Conservation (phyloP, 2,329 filamentous ascomycete species). For the Phaeophleospora eucalypticola region DNA sequence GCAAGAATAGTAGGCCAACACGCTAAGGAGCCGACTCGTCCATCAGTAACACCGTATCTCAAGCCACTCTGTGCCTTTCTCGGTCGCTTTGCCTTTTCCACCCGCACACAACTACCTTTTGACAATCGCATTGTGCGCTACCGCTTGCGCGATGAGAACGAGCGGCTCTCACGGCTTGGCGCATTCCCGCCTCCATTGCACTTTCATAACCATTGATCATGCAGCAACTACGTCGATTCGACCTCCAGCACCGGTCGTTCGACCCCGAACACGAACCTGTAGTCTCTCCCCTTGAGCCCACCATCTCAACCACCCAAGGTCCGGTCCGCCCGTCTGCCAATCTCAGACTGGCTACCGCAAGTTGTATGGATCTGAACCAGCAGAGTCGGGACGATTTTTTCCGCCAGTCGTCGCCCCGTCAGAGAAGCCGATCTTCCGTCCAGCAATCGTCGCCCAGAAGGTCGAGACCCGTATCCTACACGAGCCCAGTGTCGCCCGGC, state of each 20-base stretch:
- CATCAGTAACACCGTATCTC: not conserved
- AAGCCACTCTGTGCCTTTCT: not conserved
- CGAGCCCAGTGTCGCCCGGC: not conserved
- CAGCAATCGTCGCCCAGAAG: not conserved
- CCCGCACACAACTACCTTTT: no score
- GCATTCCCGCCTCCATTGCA: not conserved
- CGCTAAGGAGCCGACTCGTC: not conserved
- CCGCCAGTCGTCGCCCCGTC: not conserved
- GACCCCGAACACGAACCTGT: not conserved
- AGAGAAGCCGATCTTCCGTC: not conserved
- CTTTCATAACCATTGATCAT: not conserved
- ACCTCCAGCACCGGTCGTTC: not conserved
- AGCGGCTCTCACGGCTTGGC: not conserved
- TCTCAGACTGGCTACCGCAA: not conserved
- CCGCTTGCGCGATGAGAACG: not conserved
- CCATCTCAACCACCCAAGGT: not conserved
- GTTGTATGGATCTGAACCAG: constrained; percentile 16
- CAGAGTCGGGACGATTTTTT: not conserved
- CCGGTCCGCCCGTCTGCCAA: not conserved
- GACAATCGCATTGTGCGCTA: not conserved
- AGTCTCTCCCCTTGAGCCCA: not conserved
- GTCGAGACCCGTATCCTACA: not conserved
- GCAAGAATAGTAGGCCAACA: not conserved
- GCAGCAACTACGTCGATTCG: not conserved
- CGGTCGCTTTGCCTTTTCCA: not conserved